These are phyloP conservation scores for Scedosporium boydii DNA, from an alignment of 2,329 filamentous ascomycete species.

Conservation along the genomic window DNA sequence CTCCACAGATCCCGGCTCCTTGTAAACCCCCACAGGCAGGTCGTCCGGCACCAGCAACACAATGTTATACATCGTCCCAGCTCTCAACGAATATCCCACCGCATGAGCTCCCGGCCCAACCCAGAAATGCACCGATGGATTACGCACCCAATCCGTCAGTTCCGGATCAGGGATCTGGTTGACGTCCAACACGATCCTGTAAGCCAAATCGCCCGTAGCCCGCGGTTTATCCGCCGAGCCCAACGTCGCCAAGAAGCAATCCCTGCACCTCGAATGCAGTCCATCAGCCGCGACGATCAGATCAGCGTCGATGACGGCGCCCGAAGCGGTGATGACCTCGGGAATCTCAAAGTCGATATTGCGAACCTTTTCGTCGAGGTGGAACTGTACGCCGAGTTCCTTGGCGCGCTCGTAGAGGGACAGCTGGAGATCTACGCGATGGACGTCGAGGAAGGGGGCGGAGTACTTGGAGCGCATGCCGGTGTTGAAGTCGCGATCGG, in stretches of 20 bases:
- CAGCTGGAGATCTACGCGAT: slow-evolving; percentile 22
- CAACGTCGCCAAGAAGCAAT: slow-evolving; percentile 29
- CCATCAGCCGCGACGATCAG: slow-evolving; percentile 40
- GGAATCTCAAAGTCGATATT: slow-evolving; percentile 37
- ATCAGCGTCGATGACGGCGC: slow-evolving; percentile 30
- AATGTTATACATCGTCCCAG: slow-evolving; percentile 5
- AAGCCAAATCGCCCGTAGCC: slow-evolving; percentile 23
- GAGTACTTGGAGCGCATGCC: slow-evolving; percentile 45
- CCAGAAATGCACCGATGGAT: slow-evolving; percentile 40
- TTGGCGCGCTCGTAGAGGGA: slow-evolving; percentile 30
- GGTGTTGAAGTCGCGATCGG: slow-evolving; percentile 39
- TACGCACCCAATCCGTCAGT: slow-evolving; percentile 24
- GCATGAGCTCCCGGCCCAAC: slow-evolving; percentile 4
- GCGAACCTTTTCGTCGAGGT: slow-evolving; percentile 36
- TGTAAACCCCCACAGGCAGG: slow-evolving; percentile 41
- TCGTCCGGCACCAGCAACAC: slow-evolving; percentile 42
- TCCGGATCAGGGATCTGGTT: slow-evolving; percentile 5
- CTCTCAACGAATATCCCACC: slow-evolving; percentile 6
- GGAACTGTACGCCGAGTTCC: slow-evolving; percentile 41
- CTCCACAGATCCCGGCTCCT: slow-evolving; percentile 41
- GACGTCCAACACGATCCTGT: slow-evolving; percentile 2
- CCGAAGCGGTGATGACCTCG: slow-evolving; percentile 22
- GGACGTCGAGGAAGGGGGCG: slow-evolving; percentile 47
- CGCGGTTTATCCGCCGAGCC: slow-evolving; percentile 34
- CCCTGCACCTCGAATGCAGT: slow-evolving; percentile 31